Conservation (phyloP, 2,329 filamentous ascomycete genomes). For the Fusarium abutilonis region DNA sequence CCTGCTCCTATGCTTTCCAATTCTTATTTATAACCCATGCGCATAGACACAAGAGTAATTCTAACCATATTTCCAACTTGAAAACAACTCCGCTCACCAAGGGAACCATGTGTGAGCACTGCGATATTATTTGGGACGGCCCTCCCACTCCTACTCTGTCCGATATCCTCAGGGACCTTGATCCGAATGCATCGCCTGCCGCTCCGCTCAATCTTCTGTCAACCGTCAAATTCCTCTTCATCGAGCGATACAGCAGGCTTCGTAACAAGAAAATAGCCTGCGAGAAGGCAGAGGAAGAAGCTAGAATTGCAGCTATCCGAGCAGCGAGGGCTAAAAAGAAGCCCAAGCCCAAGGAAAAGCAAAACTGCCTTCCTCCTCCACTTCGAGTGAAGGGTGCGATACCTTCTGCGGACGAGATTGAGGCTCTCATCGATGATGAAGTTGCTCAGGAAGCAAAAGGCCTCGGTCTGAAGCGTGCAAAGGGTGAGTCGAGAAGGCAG, state of each 20-base stretch:
- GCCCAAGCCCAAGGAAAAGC: neutral
- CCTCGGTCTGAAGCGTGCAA: constrained; percentile 6
- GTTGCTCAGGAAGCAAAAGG: constrained; percentile 10
- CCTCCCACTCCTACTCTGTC: neutral
- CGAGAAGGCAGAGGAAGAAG: constrained; percentile 3
- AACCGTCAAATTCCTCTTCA: constrained; percentile 20
- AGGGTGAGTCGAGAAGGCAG: constrained; percentile 6
- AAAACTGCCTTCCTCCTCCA: neutral
- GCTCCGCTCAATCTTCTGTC: constrained; percentile 27
- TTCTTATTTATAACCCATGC: constrained; percentile 6
- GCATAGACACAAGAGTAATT: neutral
- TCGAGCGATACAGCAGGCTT: neutral
- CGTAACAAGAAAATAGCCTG: neutral
- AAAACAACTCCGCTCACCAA: neutral
- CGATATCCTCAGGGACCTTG: constrained; percentile 1
- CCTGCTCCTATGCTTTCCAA: neutral
- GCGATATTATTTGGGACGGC: neutral
- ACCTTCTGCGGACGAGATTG: constrained; percentile 18
- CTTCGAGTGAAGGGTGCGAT: neutral
- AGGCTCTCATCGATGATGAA: constrained; percentile 19
- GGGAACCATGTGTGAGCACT: constrained; percentile 1
- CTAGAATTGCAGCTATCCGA: neutral
- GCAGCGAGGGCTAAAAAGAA: neutral
- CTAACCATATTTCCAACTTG: neutral
- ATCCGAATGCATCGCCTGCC: constrained; percentile 5